Percentiles rank a stretch among this genome's conserved stretches.
phyloP scores from a whole-genome alignment of 1,284 basidiomycete species.

The Hymenochaete sp. region DNA sequence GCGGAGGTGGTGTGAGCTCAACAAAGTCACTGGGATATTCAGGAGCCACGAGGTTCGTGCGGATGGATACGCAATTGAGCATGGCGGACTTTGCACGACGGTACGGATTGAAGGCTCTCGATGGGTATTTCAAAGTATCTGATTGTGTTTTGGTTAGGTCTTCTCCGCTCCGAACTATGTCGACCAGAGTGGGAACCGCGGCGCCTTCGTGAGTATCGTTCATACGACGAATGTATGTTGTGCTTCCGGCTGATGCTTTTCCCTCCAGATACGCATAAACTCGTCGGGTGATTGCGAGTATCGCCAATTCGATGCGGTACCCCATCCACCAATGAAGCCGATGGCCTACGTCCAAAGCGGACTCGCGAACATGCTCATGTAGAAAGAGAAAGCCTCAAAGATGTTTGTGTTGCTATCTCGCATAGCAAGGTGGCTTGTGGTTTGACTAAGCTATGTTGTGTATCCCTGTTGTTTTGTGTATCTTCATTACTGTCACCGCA shows the following conservation, averaged over 20 bases:
- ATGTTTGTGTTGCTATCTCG: no score
- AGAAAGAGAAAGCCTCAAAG: no score
- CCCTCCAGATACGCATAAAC: slow-evolving; percentile 69
- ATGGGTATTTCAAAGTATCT: slow-evolving; percentile 4
- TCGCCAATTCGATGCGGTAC: slow-evolving; percentile 77
- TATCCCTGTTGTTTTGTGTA: no score
- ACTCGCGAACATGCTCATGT: slow-evolving; percentile 57
- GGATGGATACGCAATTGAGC: slow-evolving; percentile 87
- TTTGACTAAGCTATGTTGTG: no score
- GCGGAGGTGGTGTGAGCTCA: slow-evolving; percentile 79
- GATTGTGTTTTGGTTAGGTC: slow-evolving; percentile 36
- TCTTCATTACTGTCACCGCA: no score
- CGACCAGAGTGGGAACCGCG: slow-evolving; percentile 74
- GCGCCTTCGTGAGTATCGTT: slow-evolving; percentile 57
- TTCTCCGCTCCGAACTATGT: slow-evolving; percentile 84
- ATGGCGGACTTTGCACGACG: slow-evolving; percentile 83
- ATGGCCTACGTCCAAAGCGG: slow-evolving; percentile 81
- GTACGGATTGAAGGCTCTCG: slow-evolving; percentile 34
- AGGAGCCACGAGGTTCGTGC: slow-evolving; percentile 92
- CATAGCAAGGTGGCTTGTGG: no score
- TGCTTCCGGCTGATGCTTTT: slow-evolving; percentile 8
- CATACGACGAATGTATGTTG: no score
- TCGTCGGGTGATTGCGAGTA: slow-evolving; percentile 68
- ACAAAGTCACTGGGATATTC: slow-evolving; percentile 83
- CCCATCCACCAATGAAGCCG: slow-evolving; percentile 84